A percentile compares a stretch with the other conserved stretches of the same genome.
Evolutionary conservation across 1,139 yeast species (phyloP).

Genomic region (Taphrina confusa): DNA sequence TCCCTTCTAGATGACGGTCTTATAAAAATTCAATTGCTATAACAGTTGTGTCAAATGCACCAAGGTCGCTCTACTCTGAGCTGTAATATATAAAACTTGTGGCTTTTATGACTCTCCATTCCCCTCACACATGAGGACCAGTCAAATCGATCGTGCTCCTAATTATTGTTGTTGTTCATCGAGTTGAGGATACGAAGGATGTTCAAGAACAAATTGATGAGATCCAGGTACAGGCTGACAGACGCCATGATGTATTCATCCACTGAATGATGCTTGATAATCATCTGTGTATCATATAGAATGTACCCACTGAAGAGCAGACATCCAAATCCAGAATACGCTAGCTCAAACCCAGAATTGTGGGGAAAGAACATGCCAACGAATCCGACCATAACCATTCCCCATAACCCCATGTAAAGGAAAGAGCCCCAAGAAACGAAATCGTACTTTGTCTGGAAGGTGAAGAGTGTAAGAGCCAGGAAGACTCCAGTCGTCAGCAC

Average conservation of each 20-base stretch:
- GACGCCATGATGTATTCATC: conserved; percentile 86
- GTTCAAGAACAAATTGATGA: conserved; percentile 75
- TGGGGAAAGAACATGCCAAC: conserved; percentile 69
- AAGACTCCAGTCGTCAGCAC: conserved; percentile 69
- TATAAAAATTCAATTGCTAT: no score
- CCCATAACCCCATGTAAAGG: conserved; percentile 63
- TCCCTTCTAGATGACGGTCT: no score
- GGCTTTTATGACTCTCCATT: no score
- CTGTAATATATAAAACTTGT: no score
- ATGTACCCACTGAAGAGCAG: conserved; percentile 70
- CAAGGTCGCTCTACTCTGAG: no score
- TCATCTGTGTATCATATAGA: conserved; percentile 76
- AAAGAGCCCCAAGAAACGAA: conserved; percentile 72
- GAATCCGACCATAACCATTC: conserved; percentile 71
- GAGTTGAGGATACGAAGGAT: conserved; percentile 68
- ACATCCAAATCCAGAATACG: conserved; percentile 75
- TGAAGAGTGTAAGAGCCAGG: conserved; percentile 71
- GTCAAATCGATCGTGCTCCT: not conserved
- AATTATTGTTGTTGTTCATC: conserved; percentile 40
- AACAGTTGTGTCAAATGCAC: no score
- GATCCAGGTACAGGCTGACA: conserved; percentile 73
- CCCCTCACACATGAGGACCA: no score
- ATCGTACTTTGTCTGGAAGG: conserved; percentile 80
- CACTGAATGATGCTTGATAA: conserved; percentile 76
- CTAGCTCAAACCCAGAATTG: conserved; percentile 57